phyloP scores from a whole-genome alignment of 2,329 filamentous ascomycete genomes.

The Curvularia lunata region DNA sequence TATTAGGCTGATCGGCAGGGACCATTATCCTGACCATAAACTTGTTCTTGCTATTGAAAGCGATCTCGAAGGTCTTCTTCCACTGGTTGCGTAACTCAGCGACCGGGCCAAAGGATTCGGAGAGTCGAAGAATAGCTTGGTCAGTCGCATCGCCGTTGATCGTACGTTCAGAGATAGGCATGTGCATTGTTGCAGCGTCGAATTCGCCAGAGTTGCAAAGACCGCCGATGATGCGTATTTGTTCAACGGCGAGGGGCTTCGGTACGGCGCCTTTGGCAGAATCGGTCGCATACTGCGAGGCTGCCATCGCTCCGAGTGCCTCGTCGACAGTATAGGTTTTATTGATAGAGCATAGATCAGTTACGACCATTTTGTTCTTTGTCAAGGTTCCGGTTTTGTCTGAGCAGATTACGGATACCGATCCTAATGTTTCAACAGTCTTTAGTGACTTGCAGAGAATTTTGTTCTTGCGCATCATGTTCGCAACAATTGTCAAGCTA shows the following conservation, averaged over 20 bases:
- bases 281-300: constrained; percentile 17
- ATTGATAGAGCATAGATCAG: constrained; percentile 68
- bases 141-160: constrained; percentile 80
- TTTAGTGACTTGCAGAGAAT: constrained; percentile 81
- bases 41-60: constrained; percentile 85
- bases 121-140: constrained; percentile 74
- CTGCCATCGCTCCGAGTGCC: constrained; percentile 50
- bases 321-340: constrained; percentile 59
- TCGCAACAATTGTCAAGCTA: constrained; percentile 76
- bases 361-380: constrained; percentile 74
- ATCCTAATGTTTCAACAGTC: constrained; percentile 76
- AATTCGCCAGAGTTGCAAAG: constrained; percentile 80
- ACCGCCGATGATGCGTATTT: constrained; percentile 66
- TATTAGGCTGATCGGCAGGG: constrained; percentile 40
- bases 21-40: constrained; percentile 73
- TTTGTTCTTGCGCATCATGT: constrained; percentile 77
- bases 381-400: constrained; percentile 79
- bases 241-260: constrained; percentile 48
- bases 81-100: constrained; percentile 66
- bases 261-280: constrained; percentile 47
- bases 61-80: constrained; percentile 65
- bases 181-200: constrained; percentile 66
- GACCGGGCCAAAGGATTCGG: constrained; percentile 68
- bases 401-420: constrained; percentile 75
- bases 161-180: constrained; percentile 66